Evolutionary conservation across 176 grass and related monocot species (phyloP), one percentile per base, ranked within the genome.

Genomic region (Thalia dealbata): DNA sequence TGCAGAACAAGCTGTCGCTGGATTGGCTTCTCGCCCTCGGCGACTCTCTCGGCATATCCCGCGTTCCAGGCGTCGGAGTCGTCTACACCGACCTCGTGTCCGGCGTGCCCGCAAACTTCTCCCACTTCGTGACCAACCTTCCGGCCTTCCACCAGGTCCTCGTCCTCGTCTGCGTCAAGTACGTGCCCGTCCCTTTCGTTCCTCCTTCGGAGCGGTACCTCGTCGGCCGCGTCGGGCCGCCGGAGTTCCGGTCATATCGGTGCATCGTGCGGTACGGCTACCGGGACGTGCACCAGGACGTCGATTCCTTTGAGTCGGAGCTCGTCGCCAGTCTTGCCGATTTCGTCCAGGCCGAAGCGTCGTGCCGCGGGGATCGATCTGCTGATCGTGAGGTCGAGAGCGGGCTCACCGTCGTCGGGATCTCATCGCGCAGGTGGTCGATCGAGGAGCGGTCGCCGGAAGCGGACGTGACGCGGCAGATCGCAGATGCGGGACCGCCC

Each of bases 11-110:
- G 73, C 52, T 75, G 25, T 75, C 73, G 21, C 35, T 75, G 6
- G 73, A 75, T 6, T 75, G 73, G 73, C 73, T 75, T 14, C 73
- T 75, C 21, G 73, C 73, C 19, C 73, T 75, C 8, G 58, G 73
- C 11, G 11, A 75, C 13, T 62, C 55, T 62, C 73, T 75, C 19
- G 73, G 73, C 73, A 75, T 75, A 11, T 13, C 58, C 2, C 73
- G 73, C 12, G 73, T 75, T 19, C 73, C 73, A 28, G 73, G 73
- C 38, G 48, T 75, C 21, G 73, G 73, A 10, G 58, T 75, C 48
- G 73, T 75, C 41, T 75, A 63, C 73, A 64, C 73, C 19, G 32
- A 75, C 15, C 35, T 75, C 16, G 14, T 64, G 14, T 63, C 59
- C 0, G 73, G 56, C 11, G 73, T 75, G 35, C 73, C 73, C 6